A percentile compares a stretch with the other conserved stretches of the same genome.
These are phyloP conservation scores for Cercospora nicotianae DNA, from an alignment of 2,329 filamentous ascomycete species.

Conservation along the genomic window DNA sequence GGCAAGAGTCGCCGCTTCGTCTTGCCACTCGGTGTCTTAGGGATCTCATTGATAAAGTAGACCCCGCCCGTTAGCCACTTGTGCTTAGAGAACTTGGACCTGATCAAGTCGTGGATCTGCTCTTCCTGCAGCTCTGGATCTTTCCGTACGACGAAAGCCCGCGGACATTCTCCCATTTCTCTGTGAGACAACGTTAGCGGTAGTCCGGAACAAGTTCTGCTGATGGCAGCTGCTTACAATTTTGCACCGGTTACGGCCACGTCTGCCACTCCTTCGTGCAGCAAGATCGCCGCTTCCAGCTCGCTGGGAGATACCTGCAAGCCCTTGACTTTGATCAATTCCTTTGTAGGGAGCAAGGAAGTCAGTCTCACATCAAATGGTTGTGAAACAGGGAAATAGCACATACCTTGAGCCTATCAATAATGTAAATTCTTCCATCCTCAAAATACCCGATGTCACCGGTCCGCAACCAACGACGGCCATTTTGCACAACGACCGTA, in stretches of 20 bases:
- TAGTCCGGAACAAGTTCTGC: neutral
- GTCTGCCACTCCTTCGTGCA: slow-evolving; percentile 37
- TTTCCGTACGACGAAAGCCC: neutral
- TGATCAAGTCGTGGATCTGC: neutral
- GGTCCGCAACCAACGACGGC: neutral
- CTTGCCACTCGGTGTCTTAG: neutral
- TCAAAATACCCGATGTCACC: neutral
- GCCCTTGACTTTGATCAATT: slow-evolving; percentile 36
- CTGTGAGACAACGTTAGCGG: neutral
- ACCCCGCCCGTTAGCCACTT: neutral
- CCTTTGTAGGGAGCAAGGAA: neutral
- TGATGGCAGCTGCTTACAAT: neutral
- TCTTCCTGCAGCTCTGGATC: neutral
- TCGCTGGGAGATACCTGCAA: slow-evolving; percentile 37
- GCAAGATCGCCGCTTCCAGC: slow-evolving; percentile 46
- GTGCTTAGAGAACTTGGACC: neutral
- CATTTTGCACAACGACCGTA: neutral
- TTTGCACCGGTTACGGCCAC: neutral
- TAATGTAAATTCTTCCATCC: neutral
- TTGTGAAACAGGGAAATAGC: neutral
- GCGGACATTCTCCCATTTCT: neutral
- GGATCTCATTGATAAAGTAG: neutral
- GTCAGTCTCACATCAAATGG: neutral
- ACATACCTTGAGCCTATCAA: neutral
- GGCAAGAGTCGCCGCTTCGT: neutral